Base-by-base conservation (phyloP, 768 basidiomycete genomes). In the Mycena indigotica region DNA sequence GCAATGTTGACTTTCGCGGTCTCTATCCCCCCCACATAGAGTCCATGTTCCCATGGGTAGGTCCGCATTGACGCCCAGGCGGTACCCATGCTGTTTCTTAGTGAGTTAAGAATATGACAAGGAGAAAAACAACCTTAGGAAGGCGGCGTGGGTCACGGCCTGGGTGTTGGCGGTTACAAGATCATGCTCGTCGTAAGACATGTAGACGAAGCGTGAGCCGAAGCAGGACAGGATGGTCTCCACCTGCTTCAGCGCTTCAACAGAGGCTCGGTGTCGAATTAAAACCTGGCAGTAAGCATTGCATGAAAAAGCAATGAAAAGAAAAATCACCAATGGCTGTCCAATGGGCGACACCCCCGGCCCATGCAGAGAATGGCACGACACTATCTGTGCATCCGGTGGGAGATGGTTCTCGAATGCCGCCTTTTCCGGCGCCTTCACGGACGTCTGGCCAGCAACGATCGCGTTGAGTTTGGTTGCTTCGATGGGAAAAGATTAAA, bases 1-100 rank as follows among this genome's bases (percentile, higher is more conserved):
- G 91, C 87, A 72, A 98, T 89, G 79, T 99, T 99, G 66, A 94
- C 95, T 75, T 99, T 99, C 65, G 94, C 94, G 1, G 93, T 95
- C 72, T 99, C 97, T 65, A 99, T 95, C 0, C 97, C 97, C 23
- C 95, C 93, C 28, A 97, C 93, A 73, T 98, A 98, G 48, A 91
- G 85, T 1, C 93, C 91, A 38, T 89, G 84, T 73, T 98, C 96
- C 97, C 97, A 98, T 3, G 97, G 97, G 70, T 97, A 98, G 21
- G 81, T 78, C 6, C 77, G 73, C 10, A 85, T 79, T 32, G 83
- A 80, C 30, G 84, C 83, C 97, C 97, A 99, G 0, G 97, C 97
- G 0, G 94, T 96, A 6, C 97, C 97, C 97, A 99, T 99, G 62
- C 97, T 98, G 39, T 50, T 48, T 24, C 55, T 23, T 26, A 35